Evolutionary conservation across 345 rosid genomes (phyloP), one percentile per base, ranked within the genome.

Genomic region (Rhodamnia argentea): DNA sequence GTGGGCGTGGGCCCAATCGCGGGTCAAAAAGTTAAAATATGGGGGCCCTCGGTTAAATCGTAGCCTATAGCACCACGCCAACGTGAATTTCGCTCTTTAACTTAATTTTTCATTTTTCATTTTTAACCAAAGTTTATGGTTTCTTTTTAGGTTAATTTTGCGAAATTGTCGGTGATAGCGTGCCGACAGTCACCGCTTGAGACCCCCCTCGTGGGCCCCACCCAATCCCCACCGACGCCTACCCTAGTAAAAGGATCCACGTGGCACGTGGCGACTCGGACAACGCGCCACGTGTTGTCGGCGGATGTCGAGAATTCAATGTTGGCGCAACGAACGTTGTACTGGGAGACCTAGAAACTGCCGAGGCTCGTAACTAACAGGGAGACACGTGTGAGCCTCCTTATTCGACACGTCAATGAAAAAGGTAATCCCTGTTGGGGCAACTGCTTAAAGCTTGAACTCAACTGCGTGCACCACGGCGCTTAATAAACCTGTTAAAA

Each of bases 191-290:
- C 76, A 32, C 76, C n/a, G n/a, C n/a, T n/a, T n/a, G n/a, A n/a
- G n/a, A n/a, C n/a, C n/a, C n/a, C 74, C 10, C 74, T 32, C 37
- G 74, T 6, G 7, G 37, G 37, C 74, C 74, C 74, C 40, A 6
- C 74, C 70, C 52, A 12, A n/a, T 11, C 0, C 76, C 24, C 78
- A 32, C 78, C 78, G 76, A 32, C 44, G 24, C 78, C 78, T 2
- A 4, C 78, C 18, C 12, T 23, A 23, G 44, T 5, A 6, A 27
- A 62, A 62, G 11, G 12, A 2, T 12, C 76, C 76, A 37, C 23
- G n/a, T 4, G 60, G n/a, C 26, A 6, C 18, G 9, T 13, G 18
- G 0, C 10, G 15, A 1, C 32, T 0, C 70, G 8, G 13, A 1
- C 4, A 8, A 7, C 2, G 40, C 75, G 40, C 75, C 40, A 64